phyloP scores from a whole-genome alignment of 108 stramenopile genomes.

The Stephanodiscus minutulus region DNA sequence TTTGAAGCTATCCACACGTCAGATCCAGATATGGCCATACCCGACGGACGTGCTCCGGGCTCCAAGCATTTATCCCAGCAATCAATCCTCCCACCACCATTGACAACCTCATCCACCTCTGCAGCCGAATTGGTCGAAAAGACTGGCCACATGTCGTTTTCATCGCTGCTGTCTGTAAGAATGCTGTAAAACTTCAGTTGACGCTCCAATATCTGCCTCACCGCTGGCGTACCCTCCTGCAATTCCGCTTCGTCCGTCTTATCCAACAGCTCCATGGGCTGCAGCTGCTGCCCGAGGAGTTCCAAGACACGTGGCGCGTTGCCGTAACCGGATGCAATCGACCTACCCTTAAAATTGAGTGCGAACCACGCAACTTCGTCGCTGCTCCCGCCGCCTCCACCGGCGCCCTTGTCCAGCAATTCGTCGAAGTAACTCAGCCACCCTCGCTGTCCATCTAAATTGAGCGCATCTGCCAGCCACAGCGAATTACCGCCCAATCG shows the following conservation, averaged over 20 bases:
- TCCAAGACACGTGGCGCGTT: conserved; percentile 61
- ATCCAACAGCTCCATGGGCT: conserved; percentile 65
- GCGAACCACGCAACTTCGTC: conserved; percentile 77
- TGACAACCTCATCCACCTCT: conserved; percentile 66
- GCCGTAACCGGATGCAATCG: conserved; percentile 72
- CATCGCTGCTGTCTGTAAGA: conserved; percentile 52
- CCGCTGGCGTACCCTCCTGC: conserved; percentile 13
- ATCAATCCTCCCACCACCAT: conserved; percentile 73
- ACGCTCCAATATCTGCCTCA: conserved; percentile 30
- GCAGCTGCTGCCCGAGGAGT: conserved; percentile 69
- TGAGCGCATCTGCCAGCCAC: conserved; percentile 65
- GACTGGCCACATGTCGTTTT: conserved; percentile 22
- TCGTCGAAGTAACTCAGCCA: conserved; percentile 69
- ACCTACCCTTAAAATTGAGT: conserved; percentile 70
- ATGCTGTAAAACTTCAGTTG: conserved; percentile 64
- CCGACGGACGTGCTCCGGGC: conserved; percentile 70
- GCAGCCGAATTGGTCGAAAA: conserved; percentile 6
- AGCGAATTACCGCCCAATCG: conserved; percentile 23
- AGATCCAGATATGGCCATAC: conserved; percentile 67
- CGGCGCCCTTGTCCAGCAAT: conserved; percentile 35
- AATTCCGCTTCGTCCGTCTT: conserved; percentile 38
- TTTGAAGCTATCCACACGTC: conserved; percentile 62
- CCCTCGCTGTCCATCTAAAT: conserved; percentile 23
- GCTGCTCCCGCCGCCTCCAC: conserved; percentile 3
- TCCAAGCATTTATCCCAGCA: conserved; percentile 65